phyloP scores from a whole-genome alignment of 768 basidiomycete genomes.

The Lyophyllum shimeji region DNA sequence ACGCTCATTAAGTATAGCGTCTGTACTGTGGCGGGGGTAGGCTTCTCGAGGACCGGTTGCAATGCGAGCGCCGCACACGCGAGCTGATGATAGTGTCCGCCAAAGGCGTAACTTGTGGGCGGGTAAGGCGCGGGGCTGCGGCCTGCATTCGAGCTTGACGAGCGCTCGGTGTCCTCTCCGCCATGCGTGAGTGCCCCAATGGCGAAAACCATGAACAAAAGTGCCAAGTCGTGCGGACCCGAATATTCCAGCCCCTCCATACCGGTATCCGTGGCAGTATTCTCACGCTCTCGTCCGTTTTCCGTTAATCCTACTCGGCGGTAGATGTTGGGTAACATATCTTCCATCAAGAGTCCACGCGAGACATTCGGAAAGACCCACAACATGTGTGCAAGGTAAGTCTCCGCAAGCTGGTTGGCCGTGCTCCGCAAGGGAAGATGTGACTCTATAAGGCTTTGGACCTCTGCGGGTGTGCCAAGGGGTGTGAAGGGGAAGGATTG shows the following conservation, averaged over 20 bases:
- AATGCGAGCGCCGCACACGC: conserved; percentile 63
- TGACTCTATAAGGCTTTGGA: conserved; percentile 48
- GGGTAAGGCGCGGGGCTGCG: not conserved
- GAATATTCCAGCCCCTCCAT: conserved; percentile 34
- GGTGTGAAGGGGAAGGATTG: conserved; percentile 67
- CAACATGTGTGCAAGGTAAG: conserved; percentile 45
- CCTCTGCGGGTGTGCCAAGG: conserved; percentile 45
- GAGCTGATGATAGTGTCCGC: conserved; percentile 67
- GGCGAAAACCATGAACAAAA: conserved; percentile 50
- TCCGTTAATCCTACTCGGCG: conserved; percentile 6
- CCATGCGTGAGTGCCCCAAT: conserved; percentile 48
- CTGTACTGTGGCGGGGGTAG: conserved; percentile 70
- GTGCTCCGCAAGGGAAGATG: conserved; percentile 56
- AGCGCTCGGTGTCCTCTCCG: conserved; percentile 14
- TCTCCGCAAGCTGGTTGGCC: conserved; percentile 42
- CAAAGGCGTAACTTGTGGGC: conserved; percentile 32
- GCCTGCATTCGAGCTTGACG: not conserved
- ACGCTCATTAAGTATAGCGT: conserved; percentile 65
- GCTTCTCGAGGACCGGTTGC: conserved; percentile 70
- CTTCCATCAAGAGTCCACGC: conserved; percentile 44
- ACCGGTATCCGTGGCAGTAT: too few relatives aligned
- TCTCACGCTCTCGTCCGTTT: too few relatives aligned
- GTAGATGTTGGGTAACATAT: conserved; percentile 42
- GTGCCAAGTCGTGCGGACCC: conserved; percentile 47
- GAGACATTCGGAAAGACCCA: conserved; percentile 56